phyloP scores from a whole-genome alignment of 2,329 filamentous ascomycete genomes.

The Reticulascus tulasneorum region DNA sequence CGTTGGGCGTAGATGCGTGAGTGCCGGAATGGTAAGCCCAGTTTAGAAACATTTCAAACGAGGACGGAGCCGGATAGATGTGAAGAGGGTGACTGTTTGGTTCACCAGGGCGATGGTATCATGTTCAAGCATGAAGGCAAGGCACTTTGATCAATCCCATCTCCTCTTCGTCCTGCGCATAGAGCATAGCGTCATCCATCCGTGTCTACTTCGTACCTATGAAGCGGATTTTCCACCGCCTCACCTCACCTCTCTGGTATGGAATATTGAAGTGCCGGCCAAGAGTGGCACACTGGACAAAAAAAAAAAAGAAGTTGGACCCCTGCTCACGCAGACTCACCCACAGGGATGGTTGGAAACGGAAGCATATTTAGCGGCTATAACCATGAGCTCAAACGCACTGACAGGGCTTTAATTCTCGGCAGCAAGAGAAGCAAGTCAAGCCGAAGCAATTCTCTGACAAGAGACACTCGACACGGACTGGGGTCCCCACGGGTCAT shows the following conservation, averaged over 20 bases:
- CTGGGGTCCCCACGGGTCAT: too few species aligned
- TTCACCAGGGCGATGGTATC: too few species aligned
- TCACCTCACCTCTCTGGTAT: too few species aligned
- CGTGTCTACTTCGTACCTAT: too few species aligned
- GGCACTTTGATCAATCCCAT: too few species aligned
- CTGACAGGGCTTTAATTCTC: slow-evolving; percentile 4
- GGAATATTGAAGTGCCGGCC: too few species aligned
- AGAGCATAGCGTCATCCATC: too few species aligned
- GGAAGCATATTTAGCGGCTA: slow-evolving; percentile 1
- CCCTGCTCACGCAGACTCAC: not conserved
- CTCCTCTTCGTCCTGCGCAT: too few species aligned
- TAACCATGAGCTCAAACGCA: slow-evolving; percentile 1
- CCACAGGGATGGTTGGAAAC: slow-evolving; percentile 1
- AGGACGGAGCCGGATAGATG: not conserved
- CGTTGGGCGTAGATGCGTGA: not conserved
- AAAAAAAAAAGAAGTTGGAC: not conserved
- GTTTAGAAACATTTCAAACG: slow-evolving; percentile 2
- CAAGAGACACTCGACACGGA: slow-evolving; percentile 25
- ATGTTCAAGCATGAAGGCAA: slow-evolving; percentile 3
- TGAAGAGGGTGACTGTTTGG: too few species aligned
- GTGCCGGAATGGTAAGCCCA: not conserved
- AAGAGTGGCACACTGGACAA: not conserved
- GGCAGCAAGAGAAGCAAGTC: slow-evolving; percentile 21
- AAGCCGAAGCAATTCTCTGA: slow-evolving; percentile 35
- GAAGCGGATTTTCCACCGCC: too few species aligned